These are phyloP conservation scores for Solanum dulcamara DNA, from an alignment of 257 asterid species.

Conservation along the genomic window DNA sequence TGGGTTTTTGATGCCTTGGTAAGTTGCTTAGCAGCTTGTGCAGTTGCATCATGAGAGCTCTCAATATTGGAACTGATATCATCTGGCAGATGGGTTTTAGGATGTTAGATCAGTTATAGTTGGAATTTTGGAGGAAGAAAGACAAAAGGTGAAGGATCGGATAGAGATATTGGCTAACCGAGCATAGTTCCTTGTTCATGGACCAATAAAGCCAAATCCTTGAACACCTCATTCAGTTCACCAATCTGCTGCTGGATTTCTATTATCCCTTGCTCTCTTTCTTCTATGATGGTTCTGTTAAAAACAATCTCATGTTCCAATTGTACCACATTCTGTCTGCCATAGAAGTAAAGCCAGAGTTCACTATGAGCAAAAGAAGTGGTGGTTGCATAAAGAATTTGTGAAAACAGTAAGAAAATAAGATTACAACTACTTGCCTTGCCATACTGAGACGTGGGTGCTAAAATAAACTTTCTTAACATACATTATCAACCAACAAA, in stretches of 20 bases:
- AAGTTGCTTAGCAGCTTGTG: slow-evolving; percentile 74
- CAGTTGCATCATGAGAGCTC: slow-evolving; percentile 72
- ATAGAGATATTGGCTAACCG: slow-evolving; percentile 31
- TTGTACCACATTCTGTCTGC: slow-evolving; percentile 70
- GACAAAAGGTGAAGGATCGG: neutral
- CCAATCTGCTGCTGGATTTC: slow-evolving; percentile 92
- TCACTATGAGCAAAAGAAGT: neutral
- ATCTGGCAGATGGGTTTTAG: slow-evolving; percentile 21
- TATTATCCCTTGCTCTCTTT: slow-evolving; percentile 82
- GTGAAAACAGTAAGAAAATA: neutral
- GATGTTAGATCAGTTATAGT: neutral
- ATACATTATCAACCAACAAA: neutral
- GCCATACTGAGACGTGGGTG: neutral
- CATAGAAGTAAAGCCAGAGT: slow-evolving; percentile 2
- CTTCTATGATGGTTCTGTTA: slow-evolving; percentile 83
- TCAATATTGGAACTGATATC: slow-evolving; percentile 76
- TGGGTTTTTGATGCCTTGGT: slow-evolving; percentile 80
- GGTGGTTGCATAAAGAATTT: neutral
- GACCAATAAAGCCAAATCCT: slow-evolving; percentile 78
- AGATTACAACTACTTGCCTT: neutral
- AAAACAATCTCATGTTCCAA: slow-evolving; percentile 79
- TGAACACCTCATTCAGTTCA: slow-evolving; percentile 91
- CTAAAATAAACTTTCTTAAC: neutral
- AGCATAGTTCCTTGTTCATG: slow-evolving; percentile 91
- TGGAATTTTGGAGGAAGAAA: neutral